Percentiles rank a stretch among this genome's conserved stretches.
phyloP scores from a whole-genome alignment of 192 early-diverging fungal genomes.

The Dispira simplex region DNA sequence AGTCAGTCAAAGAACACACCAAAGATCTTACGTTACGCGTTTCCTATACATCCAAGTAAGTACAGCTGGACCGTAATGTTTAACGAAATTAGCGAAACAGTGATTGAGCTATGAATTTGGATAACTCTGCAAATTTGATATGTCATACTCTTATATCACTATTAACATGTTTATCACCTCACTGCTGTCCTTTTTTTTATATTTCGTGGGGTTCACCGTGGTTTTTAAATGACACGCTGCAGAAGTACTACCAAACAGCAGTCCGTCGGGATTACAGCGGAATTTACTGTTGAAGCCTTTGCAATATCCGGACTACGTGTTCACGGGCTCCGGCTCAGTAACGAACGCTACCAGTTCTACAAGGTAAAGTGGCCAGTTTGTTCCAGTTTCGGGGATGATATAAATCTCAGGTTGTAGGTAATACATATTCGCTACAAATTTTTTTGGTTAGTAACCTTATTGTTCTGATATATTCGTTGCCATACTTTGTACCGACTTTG shows the following conservation, averaged over 20 bases:
- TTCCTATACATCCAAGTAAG: constrained; percentile 4
- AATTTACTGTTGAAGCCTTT: neutral
- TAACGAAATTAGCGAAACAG: neutral
- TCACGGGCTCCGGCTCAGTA: neutral
- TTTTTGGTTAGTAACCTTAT: neutral
- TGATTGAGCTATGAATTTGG: neutral
- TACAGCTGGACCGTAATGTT: neutral
- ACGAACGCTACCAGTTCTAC: constrained; percentile 9
- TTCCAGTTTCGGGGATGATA: neutral
- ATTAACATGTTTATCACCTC: neutral
- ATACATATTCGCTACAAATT: neutral
- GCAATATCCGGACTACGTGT: constrained; percentile 5
- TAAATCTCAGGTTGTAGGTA: neutral
- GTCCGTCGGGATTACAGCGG: neutral
- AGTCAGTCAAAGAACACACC: neutral
- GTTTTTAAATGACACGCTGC: neutral
- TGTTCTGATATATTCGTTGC: neutral
- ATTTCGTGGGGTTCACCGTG: neutral
- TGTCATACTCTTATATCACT: neutral
- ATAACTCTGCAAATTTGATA: neutral
- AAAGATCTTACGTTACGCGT: neutral
- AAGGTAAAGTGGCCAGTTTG: constrained; percentile 7
- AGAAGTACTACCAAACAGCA: neutral
- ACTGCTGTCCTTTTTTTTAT: neutral
- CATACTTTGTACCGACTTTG: neutral